A percentile compares a stretch with the other conserved stretches of the same genome.
These are phyloP conservation scores for Penicillium sp. DNA, from an alignment of 2,329 filamentous ascomycete genomes.

Conservation along the genomic window DNA sequence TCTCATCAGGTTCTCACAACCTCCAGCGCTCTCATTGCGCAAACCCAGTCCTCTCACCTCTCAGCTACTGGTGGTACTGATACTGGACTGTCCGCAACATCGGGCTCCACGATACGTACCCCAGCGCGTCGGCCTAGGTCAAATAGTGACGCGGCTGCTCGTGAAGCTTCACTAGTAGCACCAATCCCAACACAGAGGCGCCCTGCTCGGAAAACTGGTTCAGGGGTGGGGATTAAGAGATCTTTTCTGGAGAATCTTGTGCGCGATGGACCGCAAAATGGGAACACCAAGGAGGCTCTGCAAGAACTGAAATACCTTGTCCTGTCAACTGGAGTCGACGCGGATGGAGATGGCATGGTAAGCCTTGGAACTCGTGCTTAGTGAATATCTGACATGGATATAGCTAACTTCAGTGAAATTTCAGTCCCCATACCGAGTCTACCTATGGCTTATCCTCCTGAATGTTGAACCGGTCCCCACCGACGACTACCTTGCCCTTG, in stretches of 20 bases:
- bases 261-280: constrained; percentile 77
- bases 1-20: constrained; percentile 72
- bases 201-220: constrained; percentile 52
- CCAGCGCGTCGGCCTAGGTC: constrained; percentile 65
- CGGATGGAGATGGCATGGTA: constrained; percentile 62
- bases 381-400: not conserved
- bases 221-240: constrained; percentile 54
- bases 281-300: constrained; percentile 59
- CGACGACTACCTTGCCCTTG: constrained; percentile 84
- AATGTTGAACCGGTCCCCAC: constrained; percentile 84
- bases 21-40: constrained; percentile 68
- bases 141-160: constrained; percentile 71
- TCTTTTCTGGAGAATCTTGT: constrained; percentile 73
- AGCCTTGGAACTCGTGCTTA: constrained; percentile 18
- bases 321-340: constrained; percentile 56
- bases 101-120: constrained; percentile 37
- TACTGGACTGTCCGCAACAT: constrained; percentile 34
- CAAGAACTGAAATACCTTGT: constrained; percentile 57
- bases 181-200: constrained; percentile 38
- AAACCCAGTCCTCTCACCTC: constrained; percentile 39
- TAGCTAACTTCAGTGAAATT: constrained; percentile 17
- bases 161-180: constrained; percentile 36
- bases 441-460: constrained; percentile 93
- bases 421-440: constrained; percentile 90
- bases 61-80: constrained; percentile 28